Base-by-base conservation (phyloP, 345 rosid genomes). In the Eucalyptus grandis region DNA sequence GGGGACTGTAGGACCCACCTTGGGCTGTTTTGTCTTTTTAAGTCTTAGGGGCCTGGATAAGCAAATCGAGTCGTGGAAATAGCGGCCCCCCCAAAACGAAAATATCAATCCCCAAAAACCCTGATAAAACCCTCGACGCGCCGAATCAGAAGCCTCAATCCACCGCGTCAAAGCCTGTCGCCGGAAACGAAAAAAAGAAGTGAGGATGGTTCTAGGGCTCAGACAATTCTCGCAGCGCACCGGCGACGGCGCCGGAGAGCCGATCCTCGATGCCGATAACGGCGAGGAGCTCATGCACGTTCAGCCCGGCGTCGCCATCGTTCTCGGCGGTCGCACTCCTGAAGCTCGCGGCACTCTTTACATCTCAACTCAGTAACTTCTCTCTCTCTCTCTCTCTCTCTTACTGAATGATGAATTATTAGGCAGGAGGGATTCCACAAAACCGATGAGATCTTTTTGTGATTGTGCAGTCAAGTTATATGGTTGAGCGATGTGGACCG, bases 271-370 rank as follows among this genome's bases (percentile, higher is more conserved):
- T 88, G 87, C 90, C 46, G 90, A 90, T 2, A 93, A 91, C 91
- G 99, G 97, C 26, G 99, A 97, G 94, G 99, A 95, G 87, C 93
- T 98, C 50, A 92, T 95, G 95, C 95, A 93, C 89, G 95, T 95
- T 82, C 97, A 94, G 89, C 90, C 96, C 19, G 93, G 93, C 86
- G 99, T 98, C 88, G 92, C 99, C 90, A 89, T 98, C 54, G 99
- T 90, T 87, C 91, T 98, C 40, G 97, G 94, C 21, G 94, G 92
- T 86, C 94, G 94, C n/a, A 49, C 95, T 80, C 93, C 94, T 5
- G 98, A 96, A 87, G 91, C 96, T 86, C 94, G 93, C 22, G 99
- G 99, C 88, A 98, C 98, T 89, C 99, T 97, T 89, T 96, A 96
- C 92, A 95, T 97, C 89, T 95, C 99, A 89, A 94, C 96, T 69